Percentiles rank a stretch among this genome's conserved stretches.
Evolutionary conservation across 164 flowering plant species (phyloP).

Genomic region (Hamamelis virginiana): DNA sequence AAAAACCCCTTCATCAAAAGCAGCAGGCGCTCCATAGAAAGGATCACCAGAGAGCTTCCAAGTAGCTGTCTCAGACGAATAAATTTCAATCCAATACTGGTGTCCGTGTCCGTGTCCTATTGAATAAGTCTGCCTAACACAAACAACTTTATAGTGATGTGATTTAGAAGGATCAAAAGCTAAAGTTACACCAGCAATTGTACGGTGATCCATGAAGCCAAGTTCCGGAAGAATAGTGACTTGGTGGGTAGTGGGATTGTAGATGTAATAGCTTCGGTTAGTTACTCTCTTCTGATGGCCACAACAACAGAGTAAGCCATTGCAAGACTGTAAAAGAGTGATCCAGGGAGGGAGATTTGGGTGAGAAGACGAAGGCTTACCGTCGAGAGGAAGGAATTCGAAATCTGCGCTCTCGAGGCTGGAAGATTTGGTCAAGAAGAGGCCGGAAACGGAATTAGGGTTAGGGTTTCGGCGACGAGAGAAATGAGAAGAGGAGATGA

Average conservation of each 20-base stretch:
- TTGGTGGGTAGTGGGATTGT: slow-evolving; percentile 24
- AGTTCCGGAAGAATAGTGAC: slow-evolving; percentile 11
- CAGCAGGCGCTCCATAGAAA: too few species aligned
- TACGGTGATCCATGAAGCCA: too few species aligned
- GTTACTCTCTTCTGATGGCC: not conserved
- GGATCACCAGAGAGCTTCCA: too few species aligned
- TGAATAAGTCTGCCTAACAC: too few species aligned
- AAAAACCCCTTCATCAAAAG: too few species aligned
- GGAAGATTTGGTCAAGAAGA: slow-evolving; percentile 6
- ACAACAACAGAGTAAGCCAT: slow-evolving; percentile 17
- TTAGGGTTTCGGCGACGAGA: not conserved
- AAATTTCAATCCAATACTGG: too few species aligned
- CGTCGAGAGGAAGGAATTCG: slow-evolving; percentile 6
- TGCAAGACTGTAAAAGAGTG: slow-evolving; percentile 22
- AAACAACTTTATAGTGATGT: too few species aligned
- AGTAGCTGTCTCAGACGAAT: too few species aligned
- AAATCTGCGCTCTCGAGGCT: not conserved
- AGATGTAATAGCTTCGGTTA: slow-evolving; percentile 8
- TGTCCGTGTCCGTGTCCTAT: too few species aligned
- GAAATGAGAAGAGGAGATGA: slow-evolving; percentile 22
- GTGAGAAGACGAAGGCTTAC: slow-evolving; percentile 1
- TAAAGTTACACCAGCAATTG: too few species aligned
- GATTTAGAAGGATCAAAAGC: too few species aligned
- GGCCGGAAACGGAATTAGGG: slow-evolving; percentile 7
- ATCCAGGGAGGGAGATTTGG: slow-evolving; percentile 1